A percentile compares a stretch with the other conserved stretches of the same genome.
phyloP scores from a whole-genome alignment of 495 filamentous ascomycete species.

The Peziza echinospora region DNA sequence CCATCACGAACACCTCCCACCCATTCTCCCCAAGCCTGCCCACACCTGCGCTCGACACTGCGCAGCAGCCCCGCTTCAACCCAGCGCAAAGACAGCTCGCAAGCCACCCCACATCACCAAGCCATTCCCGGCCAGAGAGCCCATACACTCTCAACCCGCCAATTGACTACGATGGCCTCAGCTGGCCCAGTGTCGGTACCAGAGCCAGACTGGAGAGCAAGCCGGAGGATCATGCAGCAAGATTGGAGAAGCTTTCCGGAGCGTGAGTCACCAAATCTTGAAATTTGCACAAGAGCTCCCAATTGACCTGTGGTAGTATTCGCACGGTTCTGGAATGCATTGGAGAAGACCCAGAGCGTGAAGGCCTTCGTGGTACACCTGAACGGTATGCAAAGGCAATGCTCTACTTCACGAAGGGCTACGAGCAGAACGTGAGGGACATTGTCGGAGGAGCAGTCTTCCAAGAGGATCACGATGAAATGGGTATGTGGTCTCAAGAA shows the following conservation, averaged over 20 bases:
- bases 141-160: conserved; percentile 29
- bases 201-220: background rate
- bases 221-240: conserved; percentile 44
- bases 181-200: conserved; percentile 35
- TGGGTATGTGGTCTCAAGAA: conserved; percentile 9
- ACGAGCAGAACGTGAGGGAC: conserved; percentile 83
- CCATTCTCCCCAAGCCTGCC: background rate
- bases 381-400: conserved; percentile 87
- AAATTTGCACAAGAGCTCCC: no score
- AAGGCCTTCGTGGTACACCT: conserved; percentile 72
- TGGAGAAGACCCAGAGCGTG: conserved; percentile 82
- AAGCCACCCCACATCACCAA: background rate
- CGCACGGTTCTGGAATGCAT: conserved; percentile 85
- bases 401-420: conserved; percentile 97
- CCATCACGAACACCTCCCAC: background rate
- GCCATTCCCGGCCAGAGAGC: conserved; percentile 4
- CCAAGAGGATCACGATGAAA: conserved; percentile 86
- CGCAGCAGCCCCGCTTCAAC: background rate
- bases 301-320: no score
- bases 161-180: conserved; percentile 56
- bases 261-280: conserved; percentile 25
- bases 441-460: conserved; percentile 92
- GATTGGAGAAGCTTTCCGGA: conserved; percentile 56
- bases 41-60: background rate
- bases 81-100: background rate